phyloP scores from a whole-genome alignment of 2,329 filamentous ascomycete species.

The Penicillium sp. region DNA sequence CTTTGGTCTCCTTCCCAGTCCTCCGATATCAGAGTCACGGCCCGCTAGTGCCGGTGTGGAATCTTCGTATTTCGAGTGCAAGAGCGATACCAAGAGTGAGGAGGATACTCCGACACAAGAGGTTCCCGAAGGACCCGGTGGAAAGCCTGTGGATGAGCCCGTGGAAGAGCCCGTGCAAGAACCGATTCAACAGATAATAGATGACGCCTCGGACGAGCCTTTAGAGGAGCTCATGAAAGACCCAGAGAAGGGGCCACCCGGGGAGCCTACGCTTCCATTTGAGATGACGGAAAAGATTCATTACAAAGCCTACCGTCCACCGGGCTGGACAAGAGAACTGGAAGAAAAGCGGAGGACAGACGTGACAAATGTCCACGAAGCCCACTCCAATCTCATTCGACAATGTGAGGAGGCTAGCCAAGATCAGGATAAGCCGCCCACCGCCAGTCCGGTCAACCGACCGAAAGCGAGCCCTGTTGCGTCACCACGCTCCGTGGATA shows the following conservation, averaged over 20 bases:
- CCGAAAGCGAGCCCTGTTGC: slow-evolving; percentile 1
- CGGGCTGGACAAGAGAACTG: slow-evolving; percentile 8
- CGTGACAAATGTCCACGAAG: slow-evolving; percentile 32
- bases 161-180: background rate
- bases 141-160: background rate
- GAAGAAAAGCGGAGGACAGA: slow-evolving; percentile 8
- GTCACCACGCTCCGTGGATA: slow-evolving; percentile 7
- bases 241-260: background rate
- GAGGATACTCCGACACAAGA: background rate
- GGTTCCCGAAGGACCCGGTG: background rate
- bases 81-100: background rate
- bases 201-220: background rate
- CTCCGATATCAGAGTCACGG: slow-evolving; percentile 34
- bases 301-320: slow-evolving; percentile 17
- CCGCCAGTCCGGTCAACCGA: slow-evolving; percentile 9
- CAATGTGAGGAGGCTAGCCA: slow-evolving; percentile 23
- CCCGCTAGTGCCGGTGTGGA: slow-evolving; percentile 25
- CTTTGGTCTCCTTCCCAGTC: slow-evolving; percentile 37
- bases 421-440: slow-evolving; percentile 12
- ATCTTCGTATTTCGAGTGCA: slow-evolving; percentile 26
- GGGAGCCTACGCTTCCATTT: background rate
- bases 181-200: background rate
- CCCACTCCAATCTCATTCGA: slow-evolving; percentile 30
- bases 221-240: background rate
- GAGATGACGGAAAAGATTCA: slow-evolving; percentile 4